Evolutionary conservation across 306 rosid species (phyloP), one percentile per base, ranked within the genome.

Genomic region (Dicorynia guianensis): DNA sequence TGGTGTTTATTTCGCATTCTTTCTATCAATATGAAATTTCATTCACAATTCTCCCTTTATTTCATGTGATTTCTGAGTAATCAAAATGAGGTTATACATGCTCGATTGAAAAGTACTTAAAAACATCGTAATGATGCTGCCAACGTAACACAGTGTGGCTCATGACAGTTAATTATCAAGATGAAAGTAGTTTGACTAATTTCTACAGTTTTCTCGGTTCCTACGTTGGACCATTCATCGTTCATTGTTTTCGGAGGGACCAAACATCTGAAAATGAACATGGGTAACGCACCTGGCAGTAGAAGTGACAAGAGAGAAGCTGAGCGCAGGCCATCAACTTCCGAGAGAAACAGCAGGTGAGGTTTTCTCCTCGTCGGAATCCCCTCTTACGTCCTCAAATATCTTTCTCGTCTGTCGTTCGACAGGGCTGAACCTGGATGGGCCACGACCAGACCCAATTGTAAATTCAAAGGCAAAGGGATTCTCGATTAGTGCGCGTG

Each of bases 241-340:
- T 57, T 39, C 34, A 43, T 50, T 4, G 15, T 30, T 48, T 79
- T 59, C 66, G 4, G 64, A 18, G 46, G 14, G 50, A 60, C 36
- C 66, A 58, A 69, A 52, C 76, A 69, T 15, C 38, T 10, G 53
- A 40, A 50, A 69, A 79, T 7, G 20, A 42, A 19, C 40, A 42
- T 10, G 19, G 12, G n/a, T 1, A n/a, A 18, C 55, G 39, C 35
- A 75, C 89, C 80, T 67, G 80, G 76, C 30, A 13, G 64, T 43
- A 47, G 42, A 69, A 33, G 52, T 75, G 30, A 64, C 34, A 12
- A 55, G 68, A 66, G 36, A 62, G 35, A 38, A 68, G 64, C 39
- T 71, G 89, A 50, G 69, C 73, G 18, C 11, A 43, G 60, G 84
- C 83, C 85, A 81, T 84, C 54, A 67, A 53, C 42, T 38, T 15